A percentile compares a stretch with the other conserved stretches of the same genome.
phyloP scores from a whole-genome alignment of 202 grass and related monocot species.

The Panicum virgatum region DNA sequence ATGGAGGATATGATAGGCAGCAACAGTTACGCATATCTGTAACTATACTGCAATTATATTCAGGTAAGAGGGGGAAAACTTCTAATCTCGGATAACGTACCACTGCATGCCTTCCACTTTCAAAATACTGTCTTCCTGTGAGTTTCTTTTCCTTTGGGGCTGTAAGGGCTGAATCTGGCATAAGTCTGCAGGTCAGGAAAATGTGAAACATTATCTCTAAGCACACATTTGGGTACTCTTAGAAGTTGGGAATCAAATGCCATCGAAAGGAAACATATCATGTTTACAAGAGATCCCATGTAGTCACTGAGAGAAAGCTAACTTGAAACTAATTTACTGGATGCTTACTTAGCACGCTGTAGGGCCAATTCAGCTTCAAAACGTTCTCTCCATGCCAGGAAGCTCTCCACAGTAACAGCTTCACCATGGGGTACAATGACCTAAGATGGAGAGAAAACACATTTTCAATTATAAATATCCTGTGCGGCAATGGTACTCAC shows the following conservation, averaged over 20 bases:
- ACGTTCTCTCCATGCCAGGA: slow-evolving; percentile 92
- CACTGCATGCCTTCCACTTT: slow-evolving; percentile 84
- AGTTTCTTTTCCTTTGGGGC: slow-evolving; percentile 91
- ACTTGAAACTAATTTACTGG: slow-evolving; percentile 13
- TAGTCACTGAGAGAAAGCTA: slow-evolving; percentile 10
- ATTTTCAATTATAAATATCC: slow-evolving; percentile 23
- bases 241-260: slow-evolving; percentile 6
- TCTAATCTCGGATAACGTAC: slow-evolving; percentile 44
- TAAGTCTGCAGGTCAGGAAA: slow-evolving; percentile 69
- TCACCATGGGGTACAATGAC: slow-evolving; percentile 95
- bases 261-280: not conserved
- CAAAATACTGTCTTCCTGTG: slow-evolving; percentile 85
- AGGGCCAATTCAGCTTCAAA: slow-evolving; percentile 98
- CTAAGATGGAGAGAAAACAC: slow-evolving; percentile 47
- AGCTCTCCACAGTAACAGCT: slow-evolving; percentile 88
- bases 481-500: not conserved
- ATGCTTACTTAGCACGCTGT: slow-evolving; percentile 90
- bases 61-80: slow-evolving; percentile 18
- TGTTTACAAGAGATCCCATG: slow-evolving; percentile 23
- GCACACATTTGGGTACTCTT: not conserved
- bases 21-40: not conserved
- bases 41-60: slow-evolving; percentile 27
- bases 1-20: slow-evolving; percentile 11
- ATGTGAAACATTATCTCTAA: slow-evolving; percentile 36
- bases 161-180: slow-evolving; percentile 95